Evolutionary conservation across 2,329 filamentous ascomycete genomes (phyloP).

Genomic region (Penicillium psychrosexuale): DNA sequence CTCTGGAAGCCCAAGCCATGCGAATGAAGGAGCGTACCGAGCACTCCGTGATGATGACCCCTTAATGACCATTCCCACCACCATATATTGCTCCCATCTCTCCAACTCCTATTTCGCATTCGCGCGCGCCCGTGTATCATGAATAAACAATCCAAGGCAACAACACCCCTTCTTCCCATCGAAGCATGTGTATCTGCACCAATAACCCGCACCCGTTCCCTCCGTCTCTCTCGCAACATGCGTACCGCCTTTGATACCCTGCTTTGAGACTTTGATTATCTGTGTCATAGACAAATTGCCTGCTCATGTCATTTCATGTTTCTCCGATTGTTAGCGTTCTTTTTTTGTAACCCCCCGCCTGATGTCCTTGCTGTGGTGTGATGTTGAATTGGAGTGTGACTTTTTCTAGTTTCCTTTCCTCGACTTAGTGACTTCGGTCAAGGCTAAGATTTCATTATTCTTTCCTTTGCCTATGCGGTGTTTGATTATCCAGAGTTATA

Average conservation of each 20-base stretch:
- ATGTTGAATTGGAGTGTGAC: neutral
- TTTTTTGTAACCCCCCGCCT: neutral
- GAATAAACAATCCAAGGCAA: constrained; percentile 10
- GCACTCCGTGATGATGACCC: constrained; percentile 31
- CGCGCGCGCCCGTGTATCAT: constrained; percentile 13
- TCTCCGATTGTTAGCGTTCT: constrained; percentile 10
- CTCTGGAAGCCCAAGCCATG: constrained; percentile 61
- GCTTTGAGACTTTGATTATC: constrained; percentile 12
- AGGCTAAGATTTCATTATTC: neutral
- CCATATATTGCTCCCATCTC: neutral
- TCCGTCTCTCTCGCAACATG: neutral
- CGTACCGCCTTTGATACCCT: constrained; percentile 9
- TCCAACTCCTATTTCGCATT: constrained; percentile 1
- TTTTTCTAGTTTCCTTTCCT: neutral
- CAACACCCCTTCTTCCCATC: neutral
- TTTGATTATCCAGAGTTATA: constrained; percentile 17
- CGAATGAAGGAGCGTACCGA: constrained; percentile 60
- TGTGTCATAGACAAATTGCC: constrained; percentile 22
- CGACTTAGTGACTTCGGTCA: neutral
- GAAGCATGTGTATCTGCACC: constrained; percentile 1
- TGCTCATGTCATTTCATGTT: constrained; percentile 15
- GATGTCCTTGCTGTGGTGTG: neutral
- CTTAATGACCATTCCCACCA: constrained; percentile 16
- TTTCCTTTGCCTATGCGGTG: constrained; percentile 2
- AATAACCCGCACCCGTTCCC: neutral